Evolutionary conservation across 129 eudicot genomes (phyloP).

Genomic region (Flaveria bidentis): DNA sequence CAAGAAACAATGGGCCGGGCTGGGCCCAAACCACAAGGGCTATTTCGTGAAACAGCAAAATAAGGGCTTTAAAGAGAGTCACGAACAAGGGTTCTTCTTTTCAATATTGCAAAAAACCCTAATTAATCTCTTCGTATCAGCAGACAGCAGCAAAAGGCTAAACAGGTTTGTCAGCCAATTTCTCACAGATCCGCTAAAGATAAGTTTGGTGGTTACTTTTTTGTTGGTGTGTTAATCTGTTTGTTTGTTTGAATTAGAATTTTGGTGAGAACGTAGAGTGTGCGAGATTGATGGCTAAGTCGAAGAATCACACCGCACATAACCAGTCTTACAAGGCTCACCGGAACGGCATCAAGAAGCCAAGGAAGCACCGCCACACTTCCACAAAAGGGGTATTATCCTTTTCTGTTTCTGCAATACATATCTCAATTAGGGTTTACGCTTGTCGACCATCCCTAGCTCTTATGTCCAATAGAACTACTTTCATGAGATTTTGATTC

Average conservation of each 20-base stretch:
- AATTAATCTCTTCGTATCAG: background rate
- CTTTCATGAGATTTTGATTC: too few relatives aligned
- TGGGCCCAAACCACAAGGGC: background rate
- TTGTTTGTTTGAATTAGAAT: background rate
- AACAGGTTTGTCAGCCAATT: background rate
- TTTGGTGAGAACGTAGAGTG: background rate
- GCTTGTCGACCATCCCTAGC: background rate
- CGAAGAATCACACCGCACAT: background rate
- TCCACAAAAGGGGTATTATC: conserved; percentile 4
- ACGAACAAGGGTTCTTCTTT: background rate
- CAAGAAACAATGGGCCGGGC: background rate
- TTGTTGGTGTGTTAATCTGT: background rate
- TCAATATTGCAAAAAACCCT: background rate
- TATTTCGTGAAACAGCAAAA: background rate
- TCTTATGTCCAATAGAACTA: too few relatives aligned
- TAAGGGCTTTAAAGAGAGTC: background rate
- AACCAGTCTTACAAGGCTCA: conserved; percentile 1
- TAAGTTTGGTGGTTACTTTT: background rate
- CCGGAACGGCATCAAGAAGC: conserved; percentile 5
- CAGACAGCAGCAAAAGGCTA: background rate
- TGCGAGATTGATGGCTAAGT: background rate
- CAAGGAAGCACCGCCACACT: background rate
- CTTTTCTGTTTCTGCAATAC: background rate
- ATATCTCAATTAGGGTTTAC: background rate
- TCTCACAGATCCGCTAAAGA: background rate